A percentile compares a stretch with the other conserved stretches of the same genome.
phyloP scores from a whole-genome alignment of 106 monocot genomes.

The Apostasia ramifera region DNA sequence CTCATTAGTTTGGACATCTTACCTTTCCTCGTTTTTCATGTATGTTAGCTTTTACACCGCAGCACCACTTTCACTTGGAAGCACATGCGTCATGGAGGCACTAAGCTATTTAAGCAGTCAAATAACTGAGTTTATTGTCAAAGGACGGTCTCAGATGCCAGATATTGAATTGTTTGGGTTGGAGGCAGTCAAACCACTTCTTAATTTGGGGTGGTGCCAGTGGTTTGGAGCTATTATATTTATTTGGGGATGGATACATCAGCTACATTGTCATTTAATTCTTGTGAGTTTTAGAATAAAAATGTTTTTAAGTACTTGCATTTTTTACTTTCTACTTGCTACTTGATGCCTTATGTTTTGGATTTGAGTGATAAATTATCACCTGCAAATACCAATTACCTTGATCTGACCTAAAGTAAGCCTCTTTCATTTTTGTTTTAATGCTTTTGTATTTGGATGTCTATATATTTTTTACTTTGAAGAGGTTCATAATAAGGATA shows the following conservation, averaged over 20 bases:
- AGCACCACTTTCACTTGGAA: slow-evolving; percentile 69
- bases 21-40: slow-evolving; percentile 2
- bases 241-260: slow-evolving; percentile 86
- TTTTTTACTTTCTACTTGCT: not conserved
- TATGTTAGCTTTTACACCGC: slow-evolving; percentile 53
- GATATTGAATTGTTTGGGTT: slow-evolving; percentile 23
- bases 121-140: slow-evolving; percentile 47
- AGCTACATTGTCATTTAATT: slow-evolving; percentile 74
- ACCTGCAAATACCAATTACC: not conserved
- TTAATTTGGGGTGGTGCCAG: slow-evolving; percentile 57
- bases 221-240: slow-evolving; percentile 68
- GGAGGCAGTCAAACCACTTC: slow-evolving; percentile 43
- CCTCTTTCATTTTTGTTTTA: not conserved
- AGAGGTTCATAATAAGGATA: not conserved
- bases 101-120: slow-evolving; percentile 24
- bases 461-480: not conserved
- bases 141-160: slow-evolving; percentile 35
- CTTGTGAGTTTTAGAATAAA: slow-evolving; percentile 38
- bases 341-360: no score
- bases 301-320: not conserved
- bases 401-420: not conserved
- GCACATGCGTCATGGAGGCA: slow-evolving; percentile 33
- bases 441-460: slow-evolving; percentile 1
- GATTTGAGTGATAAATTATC: not conserved
- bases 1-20: not conserved